Evolutionary conservation across 176 grass and related monocot species (phyloP), one percentile per base, ranked within the genome.

Genomic region (Musa troglodytarum): DNA sequence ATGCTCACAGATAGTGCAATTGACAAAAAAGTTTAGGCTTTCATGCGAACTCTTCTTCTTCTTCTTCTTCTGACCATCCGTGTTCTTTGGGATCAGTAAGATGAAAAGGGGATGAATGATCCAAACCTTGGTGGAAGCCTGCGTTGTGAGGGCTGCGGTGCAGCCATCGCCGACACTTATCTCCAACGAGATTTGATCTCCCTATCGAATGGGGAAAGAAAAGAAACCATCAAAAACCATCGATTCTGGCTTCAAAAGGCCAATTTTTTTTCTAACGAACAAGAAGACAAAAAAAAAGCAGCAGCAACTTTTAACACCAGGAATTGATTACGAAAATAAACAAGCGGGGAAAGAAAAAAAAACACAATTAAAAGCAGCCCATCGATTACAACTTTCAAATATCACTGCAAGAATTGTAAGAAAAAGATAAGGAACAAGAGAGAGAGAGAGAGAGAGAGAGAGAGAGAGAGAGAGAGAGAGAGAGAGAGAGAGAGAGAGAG

Each of bases 121-220:
- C 25, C n/a, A n/a, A 34, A 93, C 90, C 90, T 98, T 98, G 61
- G 94, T 98, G 17, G 88, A 93, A 86, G 94, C 86, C 76, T 93
- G 94, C 25, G 94, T 98, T 34, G 90, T 93, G 65, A 98, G 65
- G 17, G 88, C 86, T 57, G 78, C 86, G 26, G 86, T 87, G 83
- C 94, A 98, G 11, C 82, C 86, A 17, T 91, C 86, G 23, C 80
- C 86, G 51, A 98, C 75, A 71, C 74, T 83, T 68, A 98, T 84
- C 50, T 74, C 51, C 79, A 86, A 89, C 49, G 78, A 91, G 19
- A 98, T 49, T 53, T 53, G 84, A 82, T 93, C 90, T 53, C 94
- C 94, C 94, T 98, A 72, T 53, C 79, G 4, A 55, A 50, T 22
- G 0, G 70, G 72, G 28, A 13, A 50, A 25, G 1, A 15, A 28